Evolutionary conservation across 768 basidiomycete species (phyloP).

Genomic region (Neoboletus magnificus): DNA sequence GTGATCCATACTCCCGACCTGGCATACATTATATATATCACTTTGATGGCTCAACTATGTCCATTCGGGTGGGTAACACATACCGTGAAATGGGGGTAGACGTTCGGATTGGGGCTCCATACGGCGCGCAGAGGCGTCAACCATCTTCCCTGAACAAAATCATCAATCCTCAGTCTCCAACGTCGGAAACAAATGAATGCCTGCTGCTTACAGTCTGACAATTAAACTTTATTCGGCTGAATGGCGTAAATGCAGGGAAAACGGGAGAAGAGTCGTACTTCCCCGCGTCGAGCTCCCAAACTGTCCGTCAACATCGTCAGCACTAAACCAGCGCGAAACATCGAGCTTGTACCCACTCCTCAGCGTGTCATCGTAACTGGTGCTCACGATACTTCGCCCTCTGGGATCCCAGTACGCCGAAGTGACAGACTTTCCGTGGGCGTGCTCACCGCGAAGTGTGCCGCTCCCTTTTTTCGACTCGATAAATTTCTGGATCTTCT

Average conservation of each 20-base stretch:
- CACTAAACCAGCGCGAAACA: neutral
- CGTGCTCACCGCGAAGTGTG: slow-evolving; percentile 59
- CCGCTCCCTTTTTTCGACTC: slow-evolving; percentile 52
- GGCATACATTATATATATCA: neutral
- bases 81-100: slow-evolving; percentile 82
- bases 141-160: slow-evolving; percentile 66
- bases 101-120: slow-evolving; percentile 76
- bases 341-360: slow-evolving; percentile 47
- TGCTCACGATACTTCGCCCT: slow-evolving; percentile 77
- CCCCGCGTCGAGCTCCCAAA: slow-evolving; percentile 69
- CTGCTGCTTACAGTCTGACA: slow-evolving; percentile 67
- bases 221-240: slow-evolving; percentile 61
- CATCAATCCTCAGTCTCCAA: neutral
- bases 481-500: slow-evolving; percentile 47
- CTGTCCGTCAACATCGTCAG: slow-evolving; percentile 36
- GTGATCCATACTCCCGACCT: slow-evolving; percentile 82
- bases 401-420: slow-evolving; percentile 86
- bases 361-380: slow-evolving; percentile 77
- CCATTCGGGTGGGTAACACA: slow-evolving; percentile 16
- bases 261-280: slow-evolving; percentile 43
- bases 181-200: neutral
- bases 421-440: slow-evolving; percentile 73
- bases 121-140: slow-evolving; percentile 71
- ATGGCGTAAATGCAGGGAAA: slow-evolving; percentile 64
- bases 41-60: neutral